Base-by-base conservation (phyloP, 805 yeast genomes). In the Lachancea quebecensis region DNA sequence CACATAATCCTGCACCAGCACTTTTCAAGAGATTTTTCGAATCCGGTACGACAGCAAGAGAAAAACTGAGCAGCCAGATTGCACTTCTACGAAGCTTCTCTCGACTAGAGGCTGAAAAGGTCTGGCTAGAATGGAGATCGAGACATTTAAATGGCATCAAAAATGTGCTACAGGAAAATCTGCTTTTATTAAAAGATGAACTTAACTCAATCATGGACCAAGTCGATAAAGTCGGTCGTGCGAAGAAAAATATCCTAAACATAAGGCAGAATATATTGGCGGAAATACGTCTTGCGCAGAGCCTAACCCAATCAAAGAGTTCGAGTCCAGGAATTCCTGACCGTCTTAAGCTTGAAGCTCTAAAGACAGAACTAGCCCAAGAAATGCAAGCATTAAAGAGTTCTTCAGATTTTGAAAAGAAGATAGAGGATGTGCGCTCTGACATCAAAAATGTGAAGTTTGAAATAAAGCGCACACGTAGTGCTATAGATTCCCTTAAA, bases 51-150 rank as follows among this genome's bases (percentile, higher is more conserved):
- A 64, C 62, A 32, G 73, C 68, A 6, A 69, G 68, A 50, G 60
- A 64, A 35, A 53, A 58, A 1, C 68, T 78, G 70, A 70, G 69
- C 32, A 61, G 71, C n/a, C 75, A 75, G 48, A 68, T 80, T 40
- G 73, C 70, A 47, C 47, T 72, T 10, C 63, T 80, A 36, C 77
- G 78, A 54, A 73, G 70, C 28, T 74, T 63, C 47, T 69, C 85
- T 0, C 67, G 78, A 28, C 66, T 71, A 28, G 77, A 75, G 53
- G 77, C 85, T 0, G 70, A 67, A 47, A 71, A 70, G 33, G 73
- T 74, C 0, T 81, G 86, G 85, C 77, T 75, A 51, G 74, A 72
- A 41, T 81, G 87, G 88, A 64, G 85, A 48, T 57, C 67, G 10
- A 76, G 77, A 49, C 69, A 79, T 39, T 55, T 75, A 5, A 64